Evolutionary conservation across 2,329 filamentous ascomycete species (phyloP).

Genomic region (Colletotrichum filicis): DNA sequence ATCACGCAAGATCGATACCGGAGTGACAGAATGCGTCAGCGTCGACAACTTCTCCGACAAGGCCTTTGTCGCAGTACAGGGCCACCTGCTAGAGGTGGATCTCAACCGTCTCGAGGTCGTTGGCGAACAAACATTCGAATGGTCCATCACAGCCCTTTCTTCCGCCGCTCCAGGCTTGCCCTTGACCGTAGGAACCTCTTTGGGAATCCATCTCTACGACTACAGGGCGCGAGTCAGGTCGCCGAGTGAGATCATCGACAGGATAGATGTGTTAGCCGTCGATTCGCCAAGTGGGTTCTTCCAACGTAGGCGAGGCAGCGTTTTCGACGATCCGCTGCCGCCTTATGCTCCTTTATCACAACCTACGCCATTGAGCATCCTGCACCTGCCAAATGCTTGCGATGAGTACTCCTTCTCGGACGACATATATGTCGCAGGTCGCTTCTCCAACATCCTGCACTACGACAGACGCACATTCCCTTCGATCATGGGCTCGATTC

Average conservation of each 20-base stretch:
- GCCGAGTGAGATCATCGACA: constrained; percentile 41
- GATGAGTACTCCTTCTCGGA: constrained; percentile 68
- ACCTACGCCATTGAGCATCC: constrained; percentile 83
- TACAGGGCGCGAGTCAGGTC: constrained; percentile 61
- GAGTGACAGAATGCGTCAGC: constrained; percentile 84
- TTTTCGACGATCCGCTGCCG: constrained; percentile 65
- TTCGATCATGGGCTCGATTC: constrained; percentile 77
- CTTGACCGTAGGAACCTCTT: constrained; percentile 84
- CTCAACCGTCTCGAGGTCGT: constrained; percentile 77
- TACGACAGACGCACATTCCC: constrained; percentile 92
- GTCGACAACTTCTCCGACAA: constrained; percentile 74
- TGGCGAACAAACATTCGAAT: constrained; percentile 78
- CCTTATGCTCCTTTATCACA: constrained; percentile 80
- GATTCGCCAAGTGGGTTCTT: constrained; percentile 49
- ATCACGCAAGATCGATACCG: constrained; percentile 76
- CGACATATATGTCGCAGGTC: constrained; percentile 88
- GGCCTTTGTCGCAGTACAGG: constrained; percentile 85
- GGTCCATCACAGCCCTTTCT: constrained; percentile 86
- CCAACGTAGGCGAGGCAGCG: constrained; percentile 39
- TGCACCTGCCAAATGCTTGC: constrained; percentile 75
- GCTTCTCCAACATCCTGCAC: constrained; percentile 88
- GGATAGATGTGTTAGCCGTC: constrained; percentile 26
- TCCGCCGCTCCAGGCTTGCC: constrained; percentile 73
- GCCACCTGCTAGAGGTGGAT: constrained; percentile 83
- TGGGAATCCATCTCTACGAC: constrained; percentile 86